Evolutionary conservation across 2,329 filamentous ascomycete species (phyloP).

Genomic region (Aspergillus luchuensis): DNA sequence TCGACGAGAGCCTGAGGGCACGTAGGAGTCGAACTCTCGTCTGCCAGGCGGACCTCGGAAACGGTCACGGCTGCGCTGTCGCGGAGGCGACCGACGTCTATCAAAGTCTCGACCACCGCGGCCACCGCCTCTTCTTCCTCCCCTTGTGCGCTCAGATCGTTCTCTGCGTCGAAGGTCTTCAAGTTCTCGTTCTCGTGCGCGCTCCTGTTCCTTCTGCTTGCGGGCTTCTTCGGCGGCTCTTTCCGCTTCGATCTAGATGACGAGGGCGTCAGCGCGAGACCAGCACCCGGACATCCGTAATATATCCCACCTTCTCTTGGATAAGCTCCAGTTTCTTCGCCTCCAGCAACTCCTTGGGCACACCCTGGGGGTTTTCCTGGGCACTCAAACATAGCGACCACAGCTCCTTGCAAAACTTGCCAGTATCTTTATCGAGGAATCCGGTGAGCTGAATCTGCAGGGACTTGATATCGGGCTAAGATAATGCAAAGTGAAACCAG

Average conservation of each 20-base stretch:
- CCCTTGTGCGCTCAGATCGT: constrained; percentile 42
- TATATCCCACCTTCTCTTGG: constrained; percentile 75
- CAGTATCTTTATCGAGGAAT: constrained; percentile 90
- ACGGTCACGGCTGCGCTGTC: constrained; percentile 51
- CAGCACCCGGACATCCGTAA: constrained; percentile 2
- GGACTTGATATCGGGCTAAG: constrained; percentile 89
- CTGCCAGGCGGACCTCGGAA: constrained; percentile 50
- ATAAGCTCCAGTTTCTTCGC: constrained; percentile 94
- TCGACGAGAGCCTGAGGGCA: constrained; percentile 50
- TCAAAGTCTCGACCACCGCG: constrained; percentile 48
- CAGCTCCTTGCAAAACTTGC: constrained; percentile 86
- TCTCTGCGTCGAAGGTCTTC: constrained; percentile 65
- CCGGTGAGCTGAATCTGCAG: constrained; percentile 93
- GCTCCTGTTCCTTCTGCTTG: constrained; percentile 69
- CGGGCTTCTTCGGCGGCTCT: constrained; percentile 75
- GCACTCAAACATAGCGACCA: constrained; percentile 92
- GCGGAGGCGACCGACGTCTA: constrained; percentile 55
- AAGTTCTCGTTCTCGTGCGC: constrained; percentile 70
- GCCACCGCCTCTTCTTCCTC: constrained; percentile 40
- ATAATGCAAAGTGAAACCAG: constrained; percentile 12
- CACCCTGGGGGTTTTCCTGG: constrained; percentile 82
- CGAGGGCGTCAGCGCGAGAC: constrained; percentile 8
- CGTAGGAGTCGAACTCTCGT: constrained; percentile 59
- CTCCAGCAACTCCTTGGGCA: constrained; percentile 91
- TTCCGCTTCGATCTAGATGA: constrained; percentile 72